Percentiles rank a stretch among this genome's conserved stretches.
phyloP scores from a whole-genome alignment of 1,139 yeast genomes.

The Sugiyamaella castrensis region DNA sequence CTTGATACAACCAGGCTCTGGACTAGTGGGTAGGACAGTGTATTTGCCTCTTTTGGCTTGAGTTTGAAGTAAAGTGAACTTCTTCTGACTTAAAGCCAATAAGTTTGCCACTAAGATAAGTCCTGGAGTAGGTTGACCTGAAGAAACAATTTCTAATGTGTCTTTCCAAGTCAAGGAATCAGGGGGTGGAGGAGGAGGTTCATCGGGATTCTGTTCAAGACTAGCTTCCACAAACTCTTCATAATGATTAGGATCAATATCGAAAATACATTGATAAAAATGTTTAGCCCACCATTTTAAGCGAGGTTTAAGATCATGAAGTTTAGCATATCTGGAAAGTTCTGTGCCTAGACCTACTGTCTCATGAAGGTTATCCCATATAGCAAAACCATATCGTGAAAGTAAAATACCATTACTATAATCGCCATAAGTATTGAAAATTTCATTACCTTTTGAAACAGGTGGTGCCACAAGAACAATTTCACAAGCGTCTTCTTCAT shows the following conservation, averaged over 20 bases:
- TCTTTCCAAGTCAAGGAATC: constrained; percentile 25
- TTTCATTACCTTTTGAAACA: constrained; percentile 51
- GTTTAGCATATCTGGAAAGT: constrained; percentile 44
- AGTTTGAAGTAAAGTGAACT: constrained; percentile 22
- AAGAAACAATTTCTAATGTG: constrained; percentile 30
- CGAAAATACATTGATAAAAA: constrained; percentile 45
- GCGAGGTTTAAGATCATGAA: constrained; percentile 42
- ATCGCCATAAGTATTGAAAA: constrained; percentile 78
- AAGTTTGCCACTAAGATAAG: constrained; percentile 42
- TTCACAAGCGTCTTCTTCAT: constrained; percentile 39
- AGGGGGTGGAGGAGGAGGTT: constrained; percentile 21
- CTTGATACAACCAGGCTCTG: constrained; percentile 17
- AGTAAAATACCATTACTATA: constrained; percentile 62
- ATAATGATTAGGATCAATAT: constrained; percentile 41
- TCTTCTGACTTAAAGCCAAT: constrained; percentile 32
- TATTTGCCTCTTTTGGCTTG: constrained; percentile 25
- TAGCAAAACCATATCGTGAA: constrained; percentile 73
- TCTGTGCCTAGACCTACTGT: constrained; percentile 56
- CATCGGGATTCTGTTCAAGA: constrained; percentile 9
- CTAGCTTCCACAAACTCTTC: constrained; percentile 30
- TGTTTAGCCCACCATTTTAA: constrained; percentile 61
- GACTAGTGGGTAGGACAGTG: constrained; percentile 19
- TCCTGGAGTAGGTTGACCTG: constrained; percentile 44
- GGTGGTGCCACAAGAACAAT: constrained; percentile 42
- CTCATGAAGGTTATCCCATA: constrained; percentile 55